These are phyloP conservation scores for Fusarium poae DNA, from an alignment of 2,329 filamentous ascomycete genomes.

Conservation along the genomic window DNA sequence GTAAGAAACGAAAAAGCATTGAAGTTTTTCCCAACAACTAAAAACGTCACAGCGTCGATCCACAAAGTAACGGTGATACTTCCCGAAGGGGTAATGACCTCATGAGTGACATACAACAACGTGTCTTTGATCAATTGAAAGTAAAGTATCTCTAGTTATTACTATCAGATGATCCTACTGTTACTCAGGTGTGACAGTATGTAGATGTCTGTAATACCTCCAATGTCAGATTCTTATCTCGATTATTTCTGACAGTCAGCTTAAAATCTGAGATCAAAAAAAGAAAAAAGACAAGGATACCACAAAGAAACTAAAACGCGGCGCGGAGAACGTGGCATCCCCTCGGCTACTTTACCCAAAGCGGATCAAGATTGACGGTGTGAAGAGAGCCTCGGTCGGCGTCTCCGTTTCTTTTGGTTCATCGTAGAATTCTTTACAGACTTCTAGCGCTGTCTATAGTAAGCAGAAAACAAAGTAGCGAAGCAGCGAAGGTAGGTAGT, in stretches of 20 bases:
- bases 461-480: background rate
- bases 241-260: background rate
- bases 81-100: slow-evolving; percentile 38
- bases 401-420: slow-evolving; percentile 27
- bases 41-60: slow-evolving; percentile 36
- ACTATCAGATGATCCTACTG: too few relatives aligned
- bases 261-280: too few relatives aligned
- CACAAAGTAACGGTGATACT: slow-evolving; percentile 33
- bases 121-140: too few relatives aligned
- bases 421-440: slow-evolving; percentile 20
- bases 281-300: background rate
- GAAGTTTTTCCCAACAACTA: slow-evolving; percentile 15
- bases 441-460: slow-evolving; percentile 27
- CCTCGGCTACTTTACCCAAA: slow-evolving; percentile 14
- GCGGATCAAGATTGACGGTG: background rate
- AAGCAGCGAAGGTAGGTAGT: background rate
- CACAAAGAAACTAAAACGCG: background rate
- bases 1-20: slow-evolving; percentile 25
- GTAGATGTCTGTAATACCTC: too few relatives aligned
- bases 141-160: too few relatives aligned
- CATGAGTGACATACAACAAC: slow-evolving; percentile 1
- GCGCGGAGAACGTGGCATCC: slow-evolving; percentile 1
- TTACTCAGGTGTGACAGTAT: too few relatives aligned
- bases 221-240: slow-evolving; percentile 1
- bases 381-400: slow-evolving; percentile 18